These are phyloP conservation scores for Boletus pseudo-olivaceus DNA, from an alignment of 768 basidiomycete genomes.

Conservation along the genomic window DNA sequence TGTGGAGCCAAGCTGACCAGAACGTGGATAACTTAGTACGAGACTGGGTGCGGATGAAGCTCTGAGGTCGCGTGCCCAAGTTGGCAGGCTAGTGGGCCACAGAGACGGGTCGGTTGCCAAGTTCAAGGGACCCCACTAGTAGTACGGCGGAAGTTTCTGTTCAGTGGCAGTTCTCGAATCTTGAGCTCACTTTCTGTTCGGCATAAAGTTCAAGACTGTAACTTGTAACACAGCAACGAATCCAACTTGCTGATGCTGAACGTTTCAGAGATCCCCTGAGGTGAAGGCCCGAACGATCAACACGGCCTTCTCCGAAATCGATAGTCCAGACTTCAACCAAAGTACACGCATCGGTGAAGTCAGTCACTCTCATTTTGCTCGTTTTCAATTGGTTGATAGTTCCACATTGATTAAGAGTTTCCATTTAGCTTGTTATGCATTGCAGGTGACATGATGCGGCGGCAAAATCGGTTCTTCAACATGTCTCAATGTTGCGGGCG, in stretches of 20 bases:
- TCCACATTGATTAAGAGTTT: neutral
- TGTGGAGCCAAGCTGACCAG: too few relatives aligned
- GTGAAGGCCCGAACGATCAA: neutral
- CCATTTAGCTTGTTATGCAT: neutral
- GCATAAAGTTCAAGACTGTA: neutral
- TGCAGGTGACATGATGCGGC: conserved; percentile 2
- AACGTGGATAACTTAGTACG: neutral
- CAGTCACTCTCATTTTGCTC: neutral
- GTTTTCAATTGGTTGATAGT: neutral
- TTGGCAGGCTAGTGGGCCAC: too few relatives aligned
- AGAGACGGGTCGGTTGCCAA: too few relatives aligned
- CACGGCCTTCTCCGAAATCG: too few relatives aligned
- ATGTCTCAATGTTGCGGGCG: too few relatives aligned
- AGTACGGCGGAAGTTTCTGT: too few relatives aligned
- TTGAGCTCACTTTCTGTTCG: neutral
- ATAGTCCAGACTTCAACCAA: neutral
- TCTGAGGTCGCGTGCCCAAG: neutral
- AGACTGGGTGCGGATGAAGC: neutral
- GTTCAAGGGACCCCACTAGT: too few relatives aligned
- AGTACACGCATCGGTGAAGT: neutral
- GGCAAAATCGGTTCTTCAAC: too few relatives aligned
- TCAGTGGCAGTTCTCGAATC: neutral
- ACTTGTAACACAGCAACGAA: neutral
- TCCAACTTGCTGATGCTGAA: neutral
- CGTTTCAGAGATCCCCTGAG: neutral